These are phyloP conservation scores for Cryptosporidium bovis DNA, from an alignment of 169 alveolate species.

Conservation along the genomic window DNA sequence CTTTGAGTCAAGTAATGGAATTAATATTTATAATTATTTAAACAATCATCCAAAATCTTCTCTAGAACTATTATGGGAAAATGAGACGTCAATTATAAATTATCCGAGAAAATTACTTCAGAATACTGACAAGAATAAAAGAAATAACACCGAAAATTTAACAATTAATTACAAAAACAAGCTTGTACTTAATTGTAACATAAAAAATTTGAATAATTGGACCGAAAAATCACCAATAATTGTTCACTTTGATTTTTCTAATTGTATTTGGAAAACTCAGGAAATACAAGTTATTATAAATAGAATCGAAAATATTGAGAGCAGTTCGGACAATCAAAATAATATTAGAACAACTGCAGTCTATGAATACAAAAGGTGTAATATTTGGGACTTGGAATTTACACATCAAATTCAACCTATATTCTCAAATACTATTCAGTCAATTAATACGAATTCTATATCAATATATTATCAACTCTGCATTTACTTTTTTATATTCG, in stretches of 20 bases:
- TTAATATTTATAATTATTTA: neutral
- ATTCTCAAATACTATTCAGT: neutral
- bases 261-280: constrained; percentile 50
- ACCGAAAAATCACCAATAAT: constrained; percentile 12
- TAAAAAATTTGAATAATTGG: constrained; percentile 36
- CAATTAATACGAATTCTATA: constrained; percentile 3
- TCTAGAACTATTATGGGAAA: constrained; percentile 37
- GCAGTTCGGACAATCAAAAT: neutral
- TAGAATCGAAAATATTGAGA: constrained; percentile 19
- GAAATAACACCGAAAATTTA: constrained; percentile 27
- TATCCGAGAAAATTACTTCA: neutral
- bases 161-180: constrained; percentile 41
- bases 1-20: constrained; percentile 12
- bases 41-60: constrained; percentile 31
- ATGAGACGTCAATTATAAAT: neutral
- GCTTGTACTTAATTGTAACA: constrained; percentile 37
- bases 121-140: neutral
- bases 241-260: constrained; percentile 11
- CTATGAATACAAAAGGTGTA: constrained; percentile 55
- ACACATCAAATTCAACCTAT: constrained; percentile 40
- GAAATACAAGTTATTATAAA: constrained; percentile 39
- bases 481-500: constrained; percentile 37
- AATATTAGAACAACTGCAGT: neutral
- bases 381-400: constrained; percentile 56
- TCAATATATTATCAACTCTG: constrained; percentile 31